Percentiles rank a stretch among this genome's conserved stretches.
Evolutionary conservation across 345 rosid genomes (phyloP).

Genomic region (Trapa bicornis): DNA sequence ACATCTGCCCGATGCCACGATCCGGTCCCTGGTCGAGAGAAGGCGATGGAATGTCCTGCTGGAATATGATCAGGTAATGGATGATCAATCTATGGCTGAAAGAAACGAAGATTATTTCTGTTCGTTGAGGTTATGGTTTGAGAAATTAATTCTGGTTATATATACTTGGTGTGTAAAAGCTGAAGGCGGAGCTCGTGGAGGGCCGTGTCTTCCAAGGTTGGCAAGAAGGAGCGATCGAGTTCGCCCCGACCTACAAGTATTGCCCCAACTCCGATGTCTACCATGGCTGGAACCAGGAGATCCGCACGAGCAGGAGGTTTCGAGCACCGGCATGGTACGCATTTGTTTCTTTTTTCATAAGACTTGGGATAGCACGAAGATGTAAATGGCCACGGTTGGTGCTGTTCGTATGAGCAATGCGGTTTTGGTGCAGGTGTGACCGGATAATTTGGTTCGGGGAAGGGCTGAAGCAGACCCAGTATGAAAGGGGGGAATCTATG

Average conservation of each 20-base stretch:
- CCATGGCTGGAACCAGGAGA: conserved; percentile 3
- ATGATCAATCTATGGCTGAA: no score
- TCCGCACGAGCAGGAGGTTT: background rate
- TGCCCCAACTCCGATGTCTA: conserved; percentile 14
- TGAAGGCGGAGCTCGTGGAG: conserved; percentile 17
- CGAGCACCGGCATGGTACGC: conserved; percentile 1
- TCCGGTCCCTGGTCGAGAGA: conserved; percentile 11
- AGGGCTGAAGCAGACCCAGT: conserved; percentile 19
- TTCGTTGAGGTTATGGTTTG: no score
- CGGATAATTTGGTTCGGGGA: conserved; percentile 26
- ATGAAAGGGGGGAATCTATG: conserved; percentile 18
- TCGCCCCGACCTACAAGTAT: conserved; percentile 16
- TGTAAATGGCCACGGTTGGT: no score
- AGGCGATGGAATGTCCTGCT: conserved; percentile 9
- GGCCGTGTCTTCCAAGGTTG: conserved; percentile 19
- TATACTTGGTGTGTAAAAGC: conserved; percentile 1
- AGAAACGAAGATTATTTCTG: no score
- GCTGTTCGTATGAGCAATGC: no score
- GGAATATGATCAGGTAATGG: conserved; percentile 13
- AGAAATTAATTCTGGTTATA: background rate
- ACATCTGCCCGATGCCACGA: conserved; percentile 10
- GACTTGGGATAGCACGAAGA: no score
- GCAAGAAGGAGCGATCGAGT: conserved; percentile 15
- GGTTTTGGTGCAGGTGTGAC: conserved; percentile 20
- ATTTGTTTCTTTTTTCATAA: background rate